A percentile compares a stretch with the other conserved stretches of the same genome.
Conservation (phyloP, 2,329 filamentous ascomycete species). For the Fusarium pseudocircinatum region DNA sequence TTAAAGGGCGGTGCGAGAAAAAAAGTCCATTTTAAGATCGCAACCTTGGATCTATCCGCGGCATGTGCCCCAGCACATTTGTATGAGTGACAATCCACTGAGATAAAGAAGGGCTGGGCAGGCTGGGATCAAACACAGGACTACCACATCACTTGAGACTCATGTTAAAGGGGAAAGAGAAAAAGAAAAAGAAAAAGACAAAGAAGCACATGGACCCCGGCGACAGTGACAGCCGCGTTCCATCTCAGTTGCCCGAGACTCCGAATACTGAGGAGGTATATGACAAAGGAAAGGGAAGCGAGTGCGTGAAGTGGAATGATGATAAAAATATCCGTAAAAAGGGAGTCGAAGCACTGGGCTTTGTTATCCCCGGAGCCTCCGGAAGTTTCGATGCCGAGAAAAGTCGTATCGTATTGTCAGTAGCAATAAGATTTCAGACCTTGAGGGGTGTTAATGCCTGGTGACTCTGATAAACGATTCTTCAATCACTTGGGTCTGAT, state of each 20-base stretch:
- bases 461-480: neutral
- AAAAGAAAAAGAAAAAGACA: neutral
- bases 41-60: conserved; percentile 30
- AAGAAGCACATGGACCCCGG: neutral
- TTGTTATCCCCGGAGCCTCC: conserved; percentile 5
- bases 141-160: conserved; percentile 14
- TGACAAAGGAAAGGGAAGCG: neutral
- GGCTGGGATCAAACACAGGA: conserved; percentile 2
- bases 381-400: conserved; percentile 1
- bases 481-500: neutral
- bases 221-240: neutral
- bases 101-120: neutral
- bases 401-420: conserved; percentile 8
- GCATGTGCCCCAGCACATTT: conserved; percentile 18
- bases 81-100: conserved; percentile 11
- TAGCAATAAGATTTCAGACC: conserved; percentile 6
- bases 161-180: neutral
- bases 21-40: conserved; percentile 4
- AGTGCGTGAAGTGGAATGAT: conserved; percentile 9
- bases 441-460: neutral
- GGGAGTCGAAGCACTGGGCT: conserved; percentile 4
- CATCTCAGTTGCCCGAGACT: neutral
- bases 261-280: neutral
- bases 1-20: conserved; percentile 17
- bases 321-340: conserved; percentile 9